Evolutionary conservation across 495 filamentous ascomycete genomes (phyloP), one percentile per base, ranked within the genome.

Genomic region (Podospora pseudocomata): DNA sequence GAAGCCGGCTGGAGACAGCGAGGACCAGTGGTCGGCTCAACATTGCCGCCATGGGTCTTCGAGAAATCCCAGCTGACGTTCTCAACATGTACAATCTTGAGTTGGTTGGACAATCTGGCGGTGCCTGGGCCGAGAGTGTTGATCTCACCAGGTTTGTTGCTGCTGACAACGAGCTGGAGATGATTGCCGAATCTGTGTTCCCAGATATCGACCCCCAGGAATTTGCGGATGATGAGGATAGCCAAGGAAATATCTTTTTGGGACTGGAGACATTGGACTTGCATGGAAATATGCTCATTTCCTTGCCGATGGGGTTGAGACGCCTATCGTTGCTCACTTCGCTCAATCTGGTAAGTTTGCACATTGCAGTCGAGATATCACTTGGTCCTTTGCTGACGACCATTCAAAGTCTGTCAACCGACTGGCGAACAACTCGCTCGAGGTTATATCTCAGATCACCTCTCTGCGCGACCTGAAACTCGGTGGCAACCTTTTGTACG

Each of bases 91-190:
- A 97, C 74, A 89, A 90, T 67, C 81, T 91, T 5, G 86, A 90
- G 53, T 81, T 82, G 2, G 74, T 83, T 28, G 83, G 82, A 60
- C 71, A 80, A n/a, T 67, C 80, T 44, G 86, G 82, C 34, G 81
- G 86, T 20, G 85, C 90, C 57, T 99, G 95, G 95, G 94, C 93
- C 32, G 94, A 98, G 78, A 90, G 90, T 65, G 93, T 99, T 16
- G 96, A 98, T 75, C 81, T 99, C n/a, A 89, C 89, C 9, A 88
- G 90, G 65, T 87, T 99, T 61, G 87, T 94, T 70, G 93, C 91
- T 39, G 94, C 95, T 15, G 94, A 97, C 75, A 98, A 99, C 75
- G 93, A 97, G 74, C 74, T 99, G 65, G 86, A 90, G 71, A 80
- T 83, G 44, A 83, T 99, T 30, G 80, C 85, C 19, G 91, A 94